A percentile compares a stretch with the other conserved stretches of the same genome.
Evolutionary conservation across 129 eudicot species (phyloP).

Genomic region (Mikania micrantha): DNA sequence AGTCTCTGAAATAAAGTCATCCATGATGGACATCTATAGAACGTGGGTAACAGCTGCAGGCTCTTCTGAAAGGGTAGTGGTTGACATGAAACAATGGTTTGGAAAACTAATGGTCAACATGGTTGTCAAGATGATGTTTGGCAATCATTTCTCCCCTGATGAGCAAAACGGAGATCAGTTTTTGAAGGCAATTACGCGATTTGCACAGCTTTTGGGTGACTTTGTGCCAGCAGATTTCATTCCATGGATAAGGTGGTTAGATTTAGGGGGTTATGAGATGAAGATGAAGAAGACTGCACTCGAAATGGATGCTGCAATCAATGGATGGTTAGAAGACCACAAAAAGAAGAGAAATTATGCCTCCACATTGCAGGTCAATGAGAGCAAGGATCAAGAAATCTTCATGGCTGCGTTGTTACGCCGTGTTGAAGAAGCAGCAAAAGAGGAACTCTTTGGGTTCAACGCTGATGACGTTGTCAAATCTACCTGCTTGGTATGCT

Average conservation of each 20-base stretch:
- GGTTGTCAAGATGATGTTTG: not conserved
- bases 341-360: not conserved
- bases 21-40: not conserved
- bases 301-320: not conserved
- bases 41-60: constrained; percentile 5
- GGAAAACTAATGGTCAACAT: not conserved
- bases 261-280: constrained; percentile 24
- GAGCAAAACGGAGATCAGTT: not conserved
- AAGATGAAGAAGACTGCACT: constrained; percentile 9
- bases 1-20: constrained; percentile 17
- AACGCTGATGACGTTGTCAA: constrained; percentile 1
- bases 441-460: not conserved
- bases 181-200: not conserved
- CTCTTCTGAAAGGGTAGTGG: not conserved
- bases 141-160: not conserved
- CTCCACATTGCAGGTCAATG: not conserved
- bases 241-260: constrained; percentile 17
- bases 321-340: constrained; percentile 17
- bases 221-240: constrained; percentile 22
- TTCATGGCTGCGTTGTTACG: constrained; percentile 10
- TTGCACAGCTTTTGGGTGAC: not conserved
- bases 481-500: constrained; percentile 17
- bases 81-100: constrained; percentile 25
- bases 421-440: constrained; percentile 4
- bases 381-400: not conserved